These are phyloP conservation scores for Sphagnum fallax DNA, from an alignment of 228 moss, liverwort and hornwort species.

Conservation along the genomic window DNA sequence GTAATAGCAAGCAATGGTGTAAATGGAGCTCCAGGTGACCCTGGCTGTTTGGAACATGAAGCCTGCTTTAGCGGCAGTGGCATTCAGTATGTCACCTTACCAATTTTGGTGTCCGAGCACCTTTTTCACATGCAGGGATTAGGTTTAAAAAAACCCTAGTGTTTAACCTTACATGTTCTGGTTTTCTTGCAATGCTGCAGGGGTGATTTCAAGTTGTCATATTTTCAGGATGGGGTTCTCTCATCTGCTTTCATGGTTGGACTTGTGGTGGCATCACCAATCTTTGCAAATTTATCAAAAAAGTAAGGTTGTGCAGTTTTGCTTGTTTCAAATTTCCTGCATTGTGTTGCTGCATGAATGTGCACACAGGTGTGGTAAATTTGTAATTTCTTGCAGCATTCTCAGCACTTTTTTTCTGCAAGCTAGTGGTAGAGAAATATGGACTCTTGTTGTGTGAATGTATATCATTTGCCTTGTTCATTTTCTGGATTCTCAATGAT, in stretches of 20 bases:
- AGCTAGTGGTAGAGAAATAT: not conserved
- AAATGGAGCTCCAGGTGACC: constrained; percentile 63
- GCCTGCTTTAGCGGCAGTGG: constrained; percentile 51
- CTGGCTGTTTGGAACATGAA: constrained; percentile 40
- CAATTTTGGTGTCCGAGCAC: constrained; percentile 1
- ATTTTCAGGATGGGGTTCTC: constrained; percentile 67
- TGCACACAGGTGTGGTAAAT: not conserved
- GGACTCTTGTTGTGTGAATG: too few relatives aligned
- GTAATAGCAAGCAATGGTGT: constrained; percentile 90
- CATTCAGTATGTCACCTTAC: constrained; percentile 33
- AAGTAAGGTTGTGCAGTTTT: constrained; percentile 10
- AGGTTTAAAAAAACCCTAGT: not conserved
- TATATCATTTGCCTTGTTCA: too few relatives aligned
- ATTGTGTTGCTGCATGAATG: not conserved
- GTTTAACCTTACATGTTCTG: too few relatives aligned
- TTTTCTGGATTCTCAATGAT: too few relatives aligned
- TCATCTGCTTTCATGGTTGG: constrained; percentile 82
- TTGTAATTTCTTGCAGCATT: too few relatives aligned
- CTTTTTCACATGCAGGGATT: not conserved
- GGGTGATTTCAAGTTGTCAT: constrained; percentile 68
- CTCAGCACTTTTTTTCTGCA: not conserved
- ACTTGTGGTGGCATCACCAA: constrained; percentile 56
- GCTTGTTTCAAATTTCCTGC: not conserved
- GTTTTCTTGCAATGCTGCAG: constrained; percentile 8
- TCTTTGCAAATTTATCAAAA: constrained; percentile 69